Conservation (phyloP, 1,284 basidiomycete genomes). For the Microbotryum violaceum region DNA sequence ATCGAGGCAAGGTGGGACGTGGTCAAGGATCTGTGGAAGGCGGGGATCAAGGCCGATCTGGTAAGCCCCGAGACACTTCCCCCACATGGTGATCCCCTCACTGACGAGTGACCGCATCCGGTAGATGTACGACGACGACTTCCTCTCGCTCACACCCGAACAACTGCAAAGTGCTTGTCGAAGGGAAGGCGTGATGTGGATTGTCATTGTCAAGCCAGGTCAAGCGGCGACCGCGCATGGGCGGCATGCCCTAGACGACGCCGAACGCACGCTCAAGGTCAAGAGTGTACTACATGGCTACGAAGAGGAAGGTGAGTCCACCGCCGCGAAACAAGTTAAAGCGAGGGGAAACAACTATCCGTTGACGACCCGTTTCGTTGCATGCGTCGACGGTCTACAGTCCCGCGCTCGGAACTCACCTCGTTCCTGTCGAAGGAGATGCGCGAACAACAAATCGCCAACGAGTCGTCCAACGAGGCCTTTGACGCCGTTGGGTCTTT, state of each 20-base stretch:
- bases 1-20: conserved; percentile 46
- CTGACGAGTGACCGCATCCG: not conserved
- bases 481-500: conserved; percentile 9
- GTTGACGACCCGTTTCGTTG: too few species aligned
- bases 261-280: conserved; percentile 29
- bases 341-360: too few species aligned
- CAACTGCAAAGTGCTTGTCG: conserved; percentile 31
- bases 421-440: conserved; percentile 27
- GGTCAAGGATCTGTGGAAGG: conserved; percentile 49
- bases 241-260: conserved; percentile 8
- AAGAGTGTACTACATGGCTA: conserved; percentile 24
- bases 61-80: conserved; percentile 34
- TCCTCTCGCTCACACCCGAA: conserved; percentile 30
- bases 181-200: conserved; percentile 33
- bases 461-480: conserved; percentile 17
- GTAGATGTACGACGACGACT: conserved; percentile 34
- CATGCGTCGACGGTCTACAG: conserved; percentile 4
- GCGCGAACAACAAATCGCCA: conserved; percentile 19
- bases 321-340: not conserved
- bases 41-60: conserved; percentile 49
- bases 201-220: conserved; percentile 35
- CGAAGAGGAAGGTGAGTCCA: conserved; percentile 24
- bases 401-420: conserved; percentile 29
- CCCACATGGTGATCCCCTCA: too few species aligned
- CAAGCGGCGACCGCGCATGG: conserved; percentile 7